Evolutionary conservation across 441 rosid genomes (phyloP).

Genomic region (Syzygium malaccense): DNA sequence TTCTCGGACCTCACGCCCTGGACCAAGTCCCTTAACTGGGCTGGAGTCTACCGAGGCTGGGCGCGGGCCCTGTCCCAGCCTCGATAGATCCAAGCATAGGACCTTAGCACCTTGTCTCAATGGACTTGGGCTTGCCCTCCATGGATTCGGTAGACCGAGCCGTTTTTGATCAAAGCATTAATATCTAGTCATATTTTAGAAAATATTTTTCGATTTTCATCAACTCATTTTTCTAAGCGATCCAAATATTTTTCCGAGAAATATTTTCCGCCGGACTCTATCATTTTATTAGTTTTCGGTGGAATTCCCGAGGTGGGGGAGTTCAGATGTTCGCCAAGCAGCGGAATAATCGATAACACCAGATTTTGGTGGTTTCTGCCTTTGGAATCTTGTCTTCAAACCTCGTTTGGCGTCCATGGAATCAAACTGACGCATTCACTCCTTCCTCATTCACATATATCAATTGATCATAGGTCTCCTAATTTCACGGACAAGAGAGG

Average conservation of each 20-base stretch:
- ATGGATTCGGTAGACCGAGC: background rate
- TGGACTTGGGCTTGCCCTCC: background rate
- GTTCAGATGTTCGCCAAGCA: background rate
- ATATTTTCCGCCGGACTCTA: too few species aligned
- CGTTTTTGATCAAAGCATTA: background rate
- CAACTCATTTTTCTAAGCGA: background rate
- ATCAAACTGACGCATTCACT: background rate
- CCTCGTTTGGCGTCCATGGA: background rate
- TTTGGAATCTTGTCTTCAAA: background rate
- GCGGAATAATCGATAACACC: background rate
- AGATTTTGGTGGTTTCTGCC: background rate
- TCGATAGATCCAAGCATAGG: background rate
- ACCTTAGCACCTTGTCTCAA: rapidly evolving
- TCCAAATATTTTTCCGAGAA: background rate
- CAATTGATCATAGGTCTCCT: background rate
- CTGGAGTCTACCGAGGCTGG: background rate
- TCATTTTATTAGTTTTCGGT: too few species aligned
- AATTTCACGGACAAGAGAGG: background rate
- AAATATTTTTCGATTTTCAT: background rate
- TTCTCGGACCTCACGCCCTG: background rate
- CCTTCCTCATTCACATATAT: background rate
- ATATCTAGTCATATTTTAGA: background rate
- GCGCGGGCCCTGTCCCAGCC: rapidly evolving
- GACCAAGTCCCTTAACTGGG: rapidly evolving
- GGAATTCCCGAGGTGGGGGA: background rate